phyloP scores from a whole-genome alignment of 2,329 filamentous ascomycete species.

The Ceratocystiopsis sp. region DNA sequence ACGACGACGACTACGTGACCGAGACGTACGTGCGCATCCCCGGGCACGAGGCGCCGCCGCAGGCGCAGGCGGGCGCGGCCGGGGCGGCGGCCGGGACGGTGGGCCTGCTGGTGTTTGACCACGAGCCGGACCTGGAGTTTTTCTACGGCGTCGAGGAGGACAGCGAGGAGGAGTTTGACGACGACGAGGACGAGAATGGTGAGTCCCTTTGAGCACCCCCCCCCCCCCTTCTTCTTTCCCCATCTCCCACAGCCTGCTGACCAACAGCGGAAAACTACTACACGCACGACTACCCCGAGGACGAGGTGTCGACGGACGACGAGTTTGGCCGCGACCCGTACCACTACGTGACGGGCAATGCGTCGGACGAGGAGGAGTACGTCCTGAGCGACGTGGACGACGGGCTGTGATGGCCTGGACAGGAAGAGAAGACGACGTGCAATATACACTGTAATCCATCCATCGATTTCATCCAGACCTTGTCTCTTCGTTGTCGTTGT shows the following conservation, averaged over 20 bases:
- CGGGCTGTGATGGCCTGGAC: too few species aligned
- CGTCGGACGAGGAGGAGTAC: constrained; percentile 38
- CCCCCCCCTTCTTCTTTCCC: background rate
- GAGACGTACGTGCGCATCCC: constrained; percentile 49
- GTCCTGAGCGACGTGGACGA: constrained; percentile 22
- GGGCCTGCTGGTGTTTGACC: constrained; percentile 38
- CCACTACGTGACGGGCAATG: constrained; percentile 33
- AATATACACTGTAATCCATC: too few species aligned
- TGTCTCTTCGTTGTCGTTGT: background rate
- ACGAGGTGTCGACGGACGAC: constrained; percentile 58
- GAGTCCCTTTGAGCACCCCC: constrained; percentile 12
- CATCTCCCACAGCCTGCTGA: background rate
- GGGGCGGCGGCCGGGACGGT: constrained; percentile 26
- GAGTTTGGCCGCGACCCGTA: constrained; percentile 42
- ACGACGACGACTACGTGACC: constrained; percentile 42
- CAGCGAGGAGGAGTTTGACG: constrained; percentile 41
- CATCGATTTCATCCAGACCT: background rate
- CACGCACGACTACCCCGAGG: constrained; percentile 63
- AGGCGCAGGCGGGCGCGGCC: constrained; percentile 16
- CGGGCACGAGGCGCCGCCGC: constrained; percentile 19
- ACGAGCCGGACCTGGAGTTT: constrained; percentile 38
- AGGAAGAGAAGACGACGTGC: background rate
- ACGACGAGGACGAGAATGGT: constrained; percentile 52
- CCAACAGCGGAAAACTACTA: constrained; percentile 56
- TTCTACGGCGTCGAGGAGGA: constrained; percentile 47